Evolutionary conservation across 345 rosid species (phyloP).

Genomic region (Sonneratia caseolaris): DNA sequence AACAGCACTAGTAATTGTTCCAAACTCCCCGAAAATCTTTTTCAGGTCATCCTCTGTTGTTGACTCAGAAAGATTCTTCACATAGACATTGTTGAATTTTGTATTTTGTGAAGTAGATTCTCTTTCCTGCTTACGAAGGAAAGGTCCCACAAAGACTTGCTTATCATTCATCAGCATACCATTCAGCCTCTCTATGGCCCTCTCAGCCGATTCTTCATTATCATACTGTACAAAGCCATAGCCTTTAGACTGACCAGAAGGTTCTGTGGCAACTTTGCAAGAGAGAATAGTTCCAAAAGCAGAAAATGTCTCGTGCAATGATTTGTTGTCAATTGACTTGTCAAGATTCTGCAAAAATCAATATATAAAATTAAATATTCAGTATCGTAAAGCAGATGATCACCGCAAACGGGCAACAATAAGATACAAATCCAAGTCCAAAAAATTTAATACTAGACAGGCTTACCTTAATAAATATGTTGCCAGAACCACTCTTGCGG

Average conservation of each 20-base stretch:
- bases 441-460: constrained; percentile 1
- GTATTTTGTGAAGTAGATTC: constrained; percentile 36
- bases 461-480: constrained; percentile 78
- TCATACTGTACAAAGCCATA: constrained; percentile 95
- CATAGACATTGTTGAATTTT: constrained; percentile 78
- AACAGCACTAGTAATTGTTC: constrained; percentile 70
- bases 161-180: constrained; percentile 94
- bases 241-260: constrained; percentile 80
- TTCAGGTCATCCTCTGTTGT: constrained; percentile 72
- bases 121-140: constrained; percentile 89
- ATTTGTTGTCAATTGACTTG: constrained; percentile 81
- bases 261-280: constrained; percentile 86
- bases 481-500: constrained; percentile 90
- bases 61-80: constrained; percentile 69
- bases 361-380: background rate
- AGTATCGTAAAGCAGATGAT: background rate
- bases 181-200: constrained; percentile 67
- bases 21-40: constrained; percentile 64
- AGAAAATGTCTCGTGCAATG: constrained; percentile 76
- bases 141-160: constrained; percentile 92
- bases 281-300: constrained; percentile 76
- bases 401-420: background rate
- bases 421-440: background rate
- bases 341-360: constrained; percentile 62
- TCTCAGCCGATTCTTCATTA: constrained; percentile 64